These are phyloP conservation scores for Athelia sp. DNA, from an alignment of 1,284 basidiomycete genomes.

Conservation along the genomic window DNA sequence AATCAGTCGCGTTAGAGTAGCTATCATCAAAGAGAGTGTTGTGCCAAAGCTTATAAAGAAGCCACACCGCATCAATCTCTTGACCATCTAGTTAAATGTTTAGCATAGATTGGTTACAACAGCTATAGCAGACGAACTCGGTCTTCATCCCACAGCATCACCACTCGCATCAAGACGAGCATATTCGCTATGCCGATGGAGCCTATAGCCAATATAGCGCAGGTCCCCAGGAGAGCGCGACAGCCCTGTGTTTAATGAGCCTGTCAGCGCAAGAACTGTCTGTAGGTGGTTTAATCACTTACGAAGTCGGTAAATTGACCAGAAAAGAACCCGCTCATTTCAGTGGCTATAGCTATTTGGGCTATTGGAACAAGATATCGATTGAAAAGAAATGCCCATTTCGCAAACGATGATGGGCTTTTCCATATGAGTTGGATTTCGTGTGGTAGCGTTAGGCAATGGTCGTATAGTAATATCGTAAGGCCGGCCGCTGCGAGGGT, in stretches of 20 bases:
- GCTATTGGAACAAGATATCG: background rate
- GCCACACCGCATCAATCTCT: background rate
- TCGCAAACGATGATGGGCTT: background rate
- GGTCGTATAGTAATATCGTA: background rate
- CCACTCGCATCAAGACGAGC: background rate
- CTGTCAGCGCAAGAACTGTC: no score
- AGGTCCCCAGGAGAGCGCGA: background rate
- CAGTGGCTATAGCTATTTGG: background rate
- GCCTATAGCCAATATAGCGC: background rate
- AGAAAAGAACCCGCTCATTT: background rate
- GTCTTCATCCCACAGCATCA: background rate
- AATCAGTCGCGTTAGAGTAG: background rate
- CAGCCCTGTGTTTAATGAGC: background rate
- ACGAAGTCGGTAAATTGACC: no score
- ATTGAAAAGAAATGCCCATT: conserved; percentile 1
- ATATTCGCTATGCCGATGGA: conserved; percentile 1
- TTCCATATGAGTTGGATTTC: background rate
- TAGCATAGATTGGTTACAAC: background rate
- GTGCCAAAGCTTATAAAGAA: background rate
- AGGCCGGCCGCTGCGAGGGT: background rate
- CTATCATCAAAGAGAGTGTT: background rate
- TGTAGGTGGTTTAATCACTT: no score
- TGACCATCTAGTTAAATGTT: background rate
- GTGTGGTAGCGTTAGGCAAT: background rate
- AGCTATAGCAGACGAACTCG: background rate